Percentiles rank a stretch among this genome's conserved stretches.
These are phyloP conservation scores for Acer negundo DNA, from an alignment of 345 rosid species.

Conservation along the genomic window DNA sequence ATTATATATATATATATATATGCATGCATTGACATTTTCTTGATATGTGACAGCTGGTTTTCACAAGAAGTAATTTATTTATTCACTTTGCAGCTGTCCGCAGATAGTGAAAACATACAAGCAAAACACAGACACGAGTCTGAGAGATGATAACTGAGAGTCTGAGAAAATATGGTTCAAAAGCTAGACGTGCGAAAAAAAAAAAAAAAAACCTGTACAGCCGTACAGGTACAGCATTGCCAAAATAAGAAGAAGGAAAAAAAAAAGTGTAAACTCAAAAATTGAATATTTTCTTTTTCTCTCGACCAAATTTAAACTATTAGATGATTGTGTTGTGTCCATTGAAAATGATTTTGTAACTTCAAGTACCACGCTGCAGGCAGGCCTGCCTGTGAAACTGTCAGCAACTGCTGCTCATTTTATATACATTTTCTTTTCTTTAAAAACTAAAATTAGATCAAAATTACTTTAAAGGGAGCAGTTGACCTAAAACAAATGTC, in stretches of 20 bases:
- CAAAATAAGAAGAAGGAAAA: conserved; percentile 5
- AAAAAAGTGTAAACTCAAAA: neutral
- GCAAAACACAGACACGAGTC: neutral
- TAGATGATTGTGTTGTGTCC: conserved; percentile 36
- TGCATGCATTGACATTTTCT: too few species aligned
- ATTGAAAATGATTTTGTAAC: conserved; percentile 24
- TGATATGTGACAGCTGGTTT: too few species aligned
- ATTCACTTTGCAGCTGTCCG: neutral
- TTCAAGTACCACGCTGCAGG: conserved; percentile 24
- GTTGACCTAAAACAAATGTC: too few species aligned
- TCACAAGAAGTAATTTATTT: too few species aligned
- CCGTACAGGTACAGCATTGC: neutral
- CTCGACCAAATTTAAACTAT: conserved; percentile 19
- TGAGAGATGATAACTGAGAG: too few species aligned
- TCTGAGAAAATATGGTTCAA: neutral
- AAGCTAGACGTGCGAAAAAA: neutral
- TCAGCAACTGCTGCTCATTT: conserved; percentile 13
- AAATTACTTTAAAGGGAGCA: too few species aligned
- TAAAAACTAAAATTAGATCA: too few species aligned
- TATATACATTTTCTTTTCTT: too few species aligned
- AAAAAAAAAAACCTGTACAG: neutral
- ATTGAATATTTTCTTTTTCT: neutral
- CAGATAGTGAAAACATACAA: neutral
- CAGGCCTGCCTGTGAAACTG: conserved; percentile 11
- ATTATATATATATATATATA: too few species aligned